Percentiles rank a stretch among this genome's conserved stretches.
phyloP scores from a whole-genome alignment of 129 eudicot genomes.

The Solidago caesia region DNA sequence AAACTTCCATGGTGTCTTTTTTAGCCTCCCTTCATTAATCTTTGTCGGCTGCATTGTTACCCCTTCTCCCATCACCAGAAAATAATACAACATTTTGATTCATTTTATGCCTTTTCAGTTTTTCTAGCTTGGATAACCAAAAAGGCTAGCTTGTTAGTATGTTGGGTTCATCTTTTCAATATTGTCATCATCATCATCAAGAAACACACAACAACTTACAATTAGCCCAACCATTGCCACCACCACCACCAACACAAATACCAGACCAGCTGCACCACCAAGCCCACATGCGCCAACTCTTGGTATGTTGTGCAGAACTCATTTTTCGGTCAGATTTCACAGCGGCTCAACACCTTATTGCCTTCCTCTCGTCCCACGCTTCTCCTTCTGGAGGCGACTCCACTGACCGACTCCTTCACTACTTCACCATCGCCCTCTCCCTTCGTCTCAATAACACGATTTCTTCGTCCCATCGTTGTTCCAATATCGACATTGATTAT shows the following conservation, averaged over 20 bases:
- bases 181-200: background rate
- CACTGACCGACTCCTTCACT: conserved; percentile 53
- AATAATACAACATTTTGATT: background rate
- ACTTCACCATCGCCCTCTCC: conserved; percentile 48
- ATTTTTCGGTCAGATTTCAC: conserved; percentile 58
- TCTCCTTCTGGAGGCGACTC: conserved; percentile 58
- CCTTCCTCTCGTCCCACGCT: conserved; percentile 44
- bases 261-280: conserved; percentile 28
- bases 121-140: background rate
- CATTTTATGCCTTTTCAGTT: background rate
- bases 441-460: conserved; percentile 42
- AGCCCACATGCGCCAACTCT: conserved; percentile 28
- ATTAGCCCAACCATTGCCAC: background rate
- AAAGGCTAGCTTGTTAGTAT: background rate
- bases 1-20: background rate
- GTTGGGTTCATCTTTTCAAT: conserved; percentile 2
- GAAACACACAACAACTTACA: background rate
- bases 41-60: background rate
- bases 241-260: conserved; percentile 21
- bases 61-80: background rate
- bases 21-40: background rate
- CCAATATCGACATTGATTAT: background rate
- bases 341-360: conserved; percentile 57
- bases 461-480: background rate
- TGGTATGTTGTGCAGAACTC: conserved; percentile 64